Conservation (phyloP, 2,329 filamentous ascomycete species). For the Xenoacremonium recifei region DNA sequence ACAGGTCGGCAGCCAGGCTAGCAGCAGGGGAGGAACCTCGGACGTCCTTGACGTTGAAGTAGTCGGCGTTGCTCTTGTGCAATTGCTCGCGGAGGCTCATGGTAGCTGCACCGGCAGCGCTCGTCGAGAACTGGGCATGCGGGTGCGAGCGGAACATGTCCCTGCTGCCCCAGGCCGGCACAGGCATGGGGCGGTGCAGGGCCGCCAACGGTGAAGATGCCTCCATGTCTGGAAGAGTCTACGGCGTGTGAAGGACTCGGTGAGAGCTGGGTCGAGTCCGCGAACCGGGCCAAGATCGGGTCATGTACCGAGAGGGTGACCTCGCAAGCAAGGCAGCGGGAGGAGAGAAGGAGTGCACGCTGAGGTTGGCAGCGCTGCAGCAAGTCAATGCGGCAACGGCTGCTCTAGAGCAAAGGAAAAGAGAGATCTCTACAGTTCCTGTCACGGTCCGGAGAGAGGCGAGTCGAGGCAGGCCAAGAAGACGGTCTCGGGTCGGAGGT, state of each 20-base stretch:
- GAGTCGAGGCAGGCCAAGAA: no score
- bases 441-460: neutral
- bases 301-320: neutral
- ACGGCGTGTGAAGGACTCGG: slow-evolving; percentile 6
- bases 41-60: slow-evolving; percentile 76
- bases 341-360: no score
- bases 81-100: slow-evolving; percentile 80
- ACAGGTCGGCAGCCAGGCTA: slow-evolving; percentile 89
- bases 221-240: slow-evolving; percentile 62
- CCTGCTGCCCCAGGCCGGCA: slow-evolving; percentile 56
- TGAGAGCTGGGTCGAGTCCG: slow-evolving; percentile 16
- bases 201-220: slow-evolving; percentile 91
- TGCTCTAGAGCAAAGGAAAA: slow-evolving; percentile 9
- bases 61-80: slow-evolving; percentile 63
- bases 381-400: slow-evolving; percentile 34
- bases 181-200: slow-evolving; percentile 72
- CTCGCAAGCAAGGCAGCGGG: no score
- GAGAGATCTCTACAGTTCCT: neutral
- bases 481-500: no score
- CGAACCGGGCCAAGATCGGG: slow-evolving; percentile 15
- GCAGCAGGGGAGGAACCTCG: slow-evolving; percentile 87
- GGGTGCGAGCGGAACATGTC: slow-evolving; percentile 54
- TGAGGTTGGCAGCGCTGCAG: slow-evolving; percentile 24
- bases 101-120: slow-evolving; percentile 57
- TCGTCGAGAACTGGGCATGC: slow-evolving; percentile 48